Evolutionary conservation across 176 grass and related monocot genomes (phyloP).

Genomic region (Carex myosuroides): DNA sequence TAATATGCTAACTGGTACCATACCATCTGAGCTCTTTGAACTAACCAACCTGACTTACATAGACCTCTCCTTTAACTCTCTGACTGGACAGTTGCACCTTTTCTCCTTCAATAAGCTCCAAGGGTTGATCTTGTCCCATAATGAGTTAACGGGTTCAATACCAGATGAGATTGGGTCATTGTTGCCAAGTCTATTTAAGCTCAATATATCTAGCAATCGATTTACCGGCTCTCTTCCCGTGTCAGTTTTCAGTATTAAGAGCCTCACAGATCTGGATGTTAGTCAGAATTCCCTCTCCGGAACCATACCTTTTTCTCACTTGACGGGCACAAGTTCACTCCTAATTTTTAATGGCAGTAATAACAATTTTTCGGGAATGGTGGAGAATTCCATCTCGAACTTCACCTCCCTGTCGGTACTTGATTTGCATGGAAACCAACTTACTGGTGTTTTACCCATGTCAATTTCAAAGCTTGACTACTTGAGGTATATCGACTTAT

Average conservation of each 20-base stretch:
- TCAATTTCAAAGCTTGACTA: slow-evolving; percentile 55
- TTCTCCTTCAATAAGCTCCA: slow-evolving; percentile 52
- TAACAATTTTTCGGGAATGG: slow-evolving; percentile 61
- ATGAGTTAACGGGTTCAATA: slow-evolving; percentile 65
- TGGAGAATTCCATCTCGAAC: slow-evolving; percentile 69
- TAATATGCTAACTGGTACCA: slow-evolving; percentile 67
- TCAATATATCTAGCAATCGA: slow-evolving; percentile 73
- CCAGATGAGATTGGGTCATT: slow-evolving; percentile 45
- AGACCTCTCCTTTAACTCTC: slow-evolving; percentile 64
- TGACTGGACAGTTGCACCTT: slow-evolving; percentile 55
- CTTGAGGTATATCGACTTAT: slow-evolving; percentile 89
- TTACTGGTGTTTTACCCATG: slow-evolving; percentile 60
- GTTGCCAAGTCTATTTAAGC: slow-evolving; percentile 56
- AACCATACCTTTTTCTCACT: slow-evolving; percentile 41
- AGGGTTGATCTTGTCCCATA: slow-evolving; percentile 79
- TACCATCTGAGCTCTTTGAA: slow-evolving; percentile 65
- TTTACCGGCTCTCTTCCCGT: slow-evolving; percentile 58
- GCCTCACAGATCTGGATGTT: slow-evolving; percentile 55
- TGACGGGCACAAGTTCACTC: slow-evolving; percentile 45
- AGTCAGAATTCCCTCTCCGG: slow-evolving; percentile 80
- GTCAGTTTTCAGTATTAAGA: slow-evolving; percentile 50
- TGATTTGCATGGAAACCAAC: slow-evolving; percentile 80
- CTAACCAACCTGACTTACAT: slow-evolving; percentile 62
- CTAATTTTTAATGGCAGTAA: slow-evolving; percentile 75
- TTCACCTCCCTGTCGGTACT: slow-evolving; percentile 65